Conservation (phyloP, 2,329 filamentous ascomycete species). For the Sporothrix brunneoviolacea region DNA sequence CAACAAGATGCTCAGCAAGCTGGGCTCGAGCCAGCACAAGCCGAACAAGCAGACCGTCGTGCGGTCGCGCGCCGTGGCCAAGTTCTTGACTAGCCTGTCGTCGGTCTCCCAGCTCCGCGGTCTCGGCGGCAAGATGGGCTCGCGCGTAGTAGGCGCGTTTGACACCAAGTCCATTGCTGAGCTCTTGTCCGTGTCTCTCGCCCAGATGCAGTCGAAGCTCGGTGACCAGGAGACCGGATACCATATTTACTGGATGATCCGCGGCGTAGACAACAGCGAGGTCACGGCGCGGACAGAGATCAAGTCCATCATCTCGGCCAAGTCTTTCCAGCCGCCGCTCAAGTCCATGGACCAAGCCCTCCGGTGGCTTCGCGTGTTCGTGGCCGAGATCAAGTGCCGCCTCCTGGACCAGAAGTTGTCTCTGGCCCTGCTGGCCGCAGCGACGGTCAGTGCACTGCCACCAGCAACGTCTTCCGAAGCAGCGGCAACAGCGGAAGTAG, state of each 20-base stretch:
- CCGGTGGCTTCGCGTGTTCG: constrained; percentile 86
- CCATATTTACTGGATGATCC: constrained; percentile 79
- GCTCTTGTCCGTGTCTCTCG: constrained; percentile 62
- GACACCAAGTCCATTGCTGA: constrained; percentile 73
- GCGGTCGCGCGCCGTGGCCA: constrained; percentile 70
- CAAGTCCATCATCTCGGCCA: constrained; percentile 95
- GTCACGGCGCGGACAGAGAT: constrained; percentile 88
- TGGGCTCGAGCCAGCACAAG: constrained; percentile 87
- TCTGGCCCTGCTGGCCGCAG: constrained; percentile 13
- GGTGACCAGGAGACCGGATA: constrained; percentile 70
- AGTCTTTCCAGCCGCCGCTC: constrained; percentile 85
- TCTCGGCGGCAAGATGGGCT: constrained; percentile 89
- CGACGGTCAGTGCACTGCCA: not conserved
- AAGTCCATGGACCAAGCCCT: constrained; percentile 69
- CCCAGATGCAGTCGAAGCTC: constrained; percentile 69
- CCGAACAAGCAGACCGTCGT: constrained; percentile 94
- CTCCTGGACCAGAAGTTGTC: constrained; percentile 72
- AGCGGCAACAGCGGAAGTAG: too few species aligned
- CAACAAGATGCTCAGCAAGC: constrained; percentile 91
- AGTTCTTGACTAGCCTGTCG: constrained; percentile 78
- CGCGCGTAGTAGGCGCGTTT: constrained; percentile 75
- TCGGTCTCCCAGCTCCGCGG: constrained; percentile 95
- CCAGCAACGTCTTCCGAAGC: too few species aligned
- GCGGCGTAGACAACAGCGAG: constrained; percentile 80
- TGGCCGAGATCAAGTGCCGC: constrained; percentile 81